Evolutionary conservation across 176 grass and related monocot genomes (phyloP), one percentile per base, ranked within the genome.

Genomic region (Panicum miliaceum): DNA sequence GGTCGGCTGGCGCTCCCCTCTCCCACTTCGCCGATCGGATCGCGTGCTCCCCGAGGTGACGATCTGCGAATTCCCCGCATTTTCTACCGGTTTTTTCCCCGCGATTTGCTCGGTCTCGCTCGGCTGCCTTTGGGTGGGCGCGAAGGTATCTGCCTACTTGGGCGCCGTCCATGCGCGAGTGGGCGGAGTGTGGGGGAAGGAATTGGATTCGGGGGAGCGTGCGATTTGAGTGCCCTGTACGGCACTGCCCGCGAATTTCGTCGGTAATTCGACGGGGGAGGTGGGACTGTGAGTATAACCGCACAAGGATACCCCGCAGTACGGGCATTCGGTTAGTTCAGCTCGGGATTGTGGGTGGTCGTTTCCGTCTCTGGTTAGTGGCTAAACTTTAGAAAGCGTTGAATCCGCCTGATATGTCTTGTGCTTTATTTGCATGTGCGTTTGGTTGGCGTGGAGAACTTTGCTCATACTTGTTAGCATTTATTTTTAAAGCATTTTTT

Each of bases 11-110:
- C 35, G 51, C 34, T 43, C 15, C 73, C 73, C 12, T 71, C 68
- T 32, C 78, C 78, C 72, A 50, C 74, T 66, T 90, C 67, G 84
- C 68, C 84, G 80, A 90, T 90, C 60, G 89, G 73, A 87, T 83
- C 80, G 84, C 79, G 84, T 83, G 84, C 60, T 79, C 58, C 80
- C 76, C 43, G 60, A 87, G 89, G 89, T 90, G 68, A 90, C 58
- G 79, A 83, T 83, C 88, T 83, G 50, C 27, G 25, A 73, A 86
- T 67, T 79, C 63, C 27, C 27, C 6, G 12, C 48, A 68, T 75
- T 81, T 82, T 58, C 40, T 38, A 18, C 3, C 4, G 47, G 9
- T 19, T 37, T 56, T 50, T 34, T 0, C 6, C 34, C 20, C 12
- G 4, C 54, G 37, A 32, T 82, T 80, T 47, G 12, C 25, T 78